Evolutionary conservation across 495 filamentous ascomycete species (phyloP).

Genomic region (Penicillium ucsense): DNA sequence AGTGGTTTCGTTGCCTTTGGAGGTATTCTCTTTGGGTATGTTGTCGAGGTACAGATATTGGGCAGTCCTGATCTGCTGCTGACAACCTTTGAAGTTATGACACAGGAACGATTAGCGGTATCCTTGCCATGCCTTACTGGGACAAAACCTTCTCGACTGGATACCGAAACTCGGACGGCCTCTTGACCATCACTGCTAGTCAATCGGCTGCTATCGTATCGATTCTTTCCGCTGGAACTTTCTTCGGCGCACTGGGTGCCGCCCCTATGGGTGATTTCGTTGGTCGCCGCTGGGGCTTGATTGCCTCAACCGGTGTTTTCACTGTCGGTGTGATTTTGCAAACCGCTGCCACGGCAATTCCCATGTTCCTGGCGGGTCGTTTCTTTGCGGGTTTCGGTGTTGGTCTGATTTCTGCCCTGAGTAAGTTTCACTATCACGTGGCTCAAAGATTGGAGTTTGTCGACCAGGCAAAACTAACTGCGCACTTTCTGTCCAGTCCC

Average conservation of each 20-base stretch:
- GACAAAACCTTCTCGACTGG: constrained; percentile 55
- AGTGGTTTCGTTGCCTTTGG: constrained; percentile 80
- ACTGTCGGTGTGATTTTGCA: constrained; percentile 70
- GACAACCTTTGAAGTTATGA: constrained; percentile 47
- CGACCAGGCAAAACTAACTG: not conserved
- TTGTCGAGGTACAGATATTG: constrained; percentile 4
- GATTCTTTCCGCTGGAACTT: constrained; percentile 76
- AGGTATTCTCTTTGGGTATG: constrained; percentile 71
- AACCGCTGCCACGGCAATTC: constrained; percentile 51
- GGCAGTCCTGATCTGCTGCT: not conserved
- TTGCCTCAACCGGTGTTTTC: constrained; percentile 47
- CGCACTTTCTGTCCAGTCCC: constrained; percentile 39
- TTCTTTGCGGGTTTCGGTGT: constrained; percentile 74
- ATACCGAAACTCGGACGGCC: constrained; percentile 39
- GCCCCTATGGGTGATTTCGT: constrained; percentile 60
- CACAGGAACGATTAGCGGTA: constrained; percentile 74
- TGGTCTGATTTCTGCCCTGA: constrained; percentile 51
- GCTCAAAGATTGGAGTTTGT: not conserved
- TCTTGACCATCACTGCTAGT: constrained; percentile 40
- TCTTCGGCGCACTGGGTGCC: constrained; percentile 65
- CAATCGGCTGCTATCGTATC: constrained; percentile 59
- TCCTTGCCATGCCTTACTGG: constrained; percentile 69
- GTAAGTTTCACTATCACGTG: constrained; percentile 4
- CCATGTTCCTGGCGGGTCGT: constrained; percentile 65
- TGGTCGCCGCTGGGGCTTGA: constrained; percentile 60